These are phyloP conservation scores for Acanthamoeba pearcei DNA, from an alignment of 208 protist species.

Conservation along the genomic window DNA sequence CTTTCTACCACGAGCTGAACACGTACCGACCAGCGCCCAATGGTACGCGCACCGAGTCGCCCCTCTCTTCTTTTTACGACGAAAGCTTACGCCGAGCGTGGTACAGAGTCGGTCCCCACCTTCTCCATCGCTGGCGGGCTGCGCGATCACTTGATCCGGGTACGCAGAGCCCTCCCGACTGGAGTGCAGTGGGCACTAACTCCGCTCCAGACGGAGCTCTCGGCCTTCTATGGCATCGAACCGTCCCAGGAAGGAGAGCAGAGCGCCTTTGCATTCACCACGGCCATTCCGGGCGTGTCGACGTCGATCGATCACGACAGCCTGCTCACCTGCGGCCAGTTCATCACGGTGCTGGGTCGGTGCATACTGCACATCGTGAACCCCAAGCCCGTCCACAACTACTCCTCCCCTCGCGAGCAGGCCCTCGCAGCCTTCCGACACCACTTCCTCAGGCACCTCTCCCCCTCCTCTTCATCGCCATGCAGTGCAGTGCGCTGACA, in stretches of 20 bases:
- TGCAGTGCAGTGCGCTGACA: not conserved
- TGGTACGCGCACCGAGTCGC: not conserved
- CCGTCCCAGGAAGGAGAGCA: not conserved
- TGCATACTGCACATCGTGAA: slow-evolving; percentile 16
- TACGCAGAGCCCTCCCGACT: not conserved
- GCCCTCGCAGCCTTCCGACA: not conserved
- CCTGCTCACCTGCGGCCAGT: slow-evolving; percentile 18
- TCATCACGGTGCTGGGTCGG: slow-evolving; percentile 6
- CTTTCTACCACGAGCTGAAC: slow-evolving; percentile 54
- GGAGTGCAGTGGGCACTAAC: too few species aligned
- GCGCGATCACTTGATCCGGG: slow-evolving; percentile 22
- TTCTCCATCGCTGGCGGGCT: slow-evolving; percentile 44
- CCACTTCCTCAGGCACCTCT: not conserved
- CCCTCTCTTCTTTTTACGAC: not conserved
- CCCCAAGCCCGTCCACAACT: not conserved
- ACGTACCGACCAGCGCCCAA: not conserved
- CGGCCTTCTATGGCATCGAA: not conserved
- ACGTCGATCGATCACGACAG: slow-evolving; percentile 2
- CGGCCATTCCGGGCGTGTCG: not conserved
- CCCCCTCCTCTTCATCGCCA: not conserved
- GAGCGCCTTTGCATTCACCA: not conserved
- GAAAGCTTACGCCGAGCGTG: too few species aligned
- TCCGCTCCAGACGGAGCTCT: not conserved
- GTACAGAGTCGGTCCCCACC: not conserved
- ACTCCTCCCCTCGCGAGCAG: not conserved